Evolutionary conservation across 1,139 yeast genomes (phyloP).

Genomic region (Kodamaea arcana): DNA sequence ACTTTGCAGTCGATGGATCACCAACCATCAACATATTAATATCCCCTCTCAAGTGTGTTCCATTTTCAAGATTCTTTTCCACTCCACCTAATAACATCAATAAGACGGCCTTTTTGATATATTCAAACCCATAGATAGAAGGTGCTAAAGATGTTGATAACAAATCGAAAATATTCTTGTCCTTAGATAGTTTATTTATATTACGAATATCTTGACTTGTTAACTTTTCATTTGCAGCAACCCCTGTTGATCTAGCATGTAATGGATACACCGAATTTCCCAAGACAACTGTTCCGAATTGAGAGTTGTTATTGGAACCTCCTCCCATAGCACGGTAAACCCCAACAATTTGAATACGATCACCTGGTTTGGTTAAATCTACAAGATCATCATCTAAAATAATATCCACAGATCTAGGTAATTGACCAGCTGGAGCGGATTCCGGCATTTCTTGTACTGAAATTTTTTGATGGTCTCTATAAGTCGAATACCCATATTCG

Average conservation of each 20-base stretch:
- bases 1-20: conserved; percentile 98
- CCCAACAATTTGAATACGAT: conserved; percentile 90
- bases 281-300: conserved; percentile 75
- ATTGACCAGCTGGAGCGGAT: conserved; percentile 95
- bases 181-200: conserved; percentile 70
- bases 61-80: conserved; percentile 90
- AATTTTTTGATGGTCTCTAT: conserved; percentile 89
- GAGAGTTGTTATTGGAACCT: conserved; percentile 57
- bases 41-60: conserved; percentile 97
- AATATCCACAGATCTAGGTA: conserved; percentile 89
- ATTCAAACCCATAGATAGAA: conserved; percentile 89
- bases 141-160: conserved; percentile 90
- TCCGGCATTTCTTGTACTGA: conserved; percentile 98
- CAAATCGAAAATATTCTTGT: conserved; percentile 67
- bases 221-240: conserved; percentile 68
- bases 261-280: conserved; percentile 88
- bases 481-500: conserved; percentile 91
- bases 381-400: conserved; percentile 92
- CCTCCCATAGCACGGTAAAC: conserved; percentile 91
- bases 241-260: conserved; percentile 85
- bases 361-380: conserved; percentile 92
- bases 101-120: conserved; percentile 85
- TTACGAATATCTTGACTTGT: conserved; percentile 84
- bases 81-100: conserved; percentile 91
- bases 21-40: conserved; percentile 95